A percentile compares a stretch with the other conserved stretches of the same genome.
Conservation (phyloP, 225 moss, liverwort and hornwort genomes). For the Antitrichia curtipendula region DNA sequence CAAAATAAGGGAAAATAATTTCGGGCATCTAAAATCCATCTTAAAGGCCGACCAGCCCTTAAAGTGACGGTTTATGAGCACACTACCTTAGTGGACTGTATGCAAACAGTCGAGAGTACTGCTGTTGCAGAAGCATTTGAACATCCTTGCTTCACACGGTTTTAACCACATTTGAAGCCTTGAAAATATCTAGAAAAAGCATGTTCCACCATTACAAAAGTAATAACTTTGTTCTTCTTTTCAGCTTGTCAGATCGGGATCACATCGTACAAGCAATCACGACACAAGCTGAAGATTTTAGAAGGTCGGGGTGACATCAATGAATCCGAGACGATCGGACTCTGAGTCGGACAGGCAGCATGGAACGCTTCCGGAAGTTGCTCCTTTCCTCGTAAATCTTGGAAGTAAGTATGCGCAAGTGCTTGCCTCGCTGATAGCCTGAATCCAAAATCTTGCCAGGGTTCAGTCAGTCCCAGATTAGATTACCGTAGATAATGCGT, state of each 20-base stretch:
- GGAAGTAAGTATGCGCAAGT: conserved; percentile 64
- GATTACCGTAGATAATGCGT: neutral
- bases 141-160: neutral
- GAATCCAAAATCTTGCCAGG: neutral
- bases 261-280: neutral
- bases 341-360: neutral
- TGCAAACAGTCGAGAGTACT: neutral
- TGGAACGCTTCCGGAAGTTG: conserved; percentile 47
- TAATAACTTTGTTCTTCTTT: neutral
- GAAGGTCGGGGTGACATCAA: neutral
- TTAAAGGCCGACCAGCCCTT: too few species aligned
- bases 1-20: too few species aligned
- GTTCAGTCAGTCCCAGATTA: neutral
- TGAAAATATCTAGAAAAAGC: neutral
- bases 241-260: neutral
- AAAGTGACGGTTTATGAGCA: too few species aligned
- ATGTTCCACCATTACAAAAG: neutral
- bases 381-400: conserved; percentile 55
- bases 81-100: too few species aligned
- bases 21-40: too few species aligned
- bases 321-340: neutral
- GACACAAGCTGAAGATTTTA: neutral
- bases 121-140: neutral
- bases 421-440: conserved; percentile 74
- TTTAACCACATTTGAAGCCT: neutral